These are phyloP conservation scores for Paramecium bursaria DNA, from an alignment of 73 alveolate genomes.

Conservation along the genomic window DNA sequence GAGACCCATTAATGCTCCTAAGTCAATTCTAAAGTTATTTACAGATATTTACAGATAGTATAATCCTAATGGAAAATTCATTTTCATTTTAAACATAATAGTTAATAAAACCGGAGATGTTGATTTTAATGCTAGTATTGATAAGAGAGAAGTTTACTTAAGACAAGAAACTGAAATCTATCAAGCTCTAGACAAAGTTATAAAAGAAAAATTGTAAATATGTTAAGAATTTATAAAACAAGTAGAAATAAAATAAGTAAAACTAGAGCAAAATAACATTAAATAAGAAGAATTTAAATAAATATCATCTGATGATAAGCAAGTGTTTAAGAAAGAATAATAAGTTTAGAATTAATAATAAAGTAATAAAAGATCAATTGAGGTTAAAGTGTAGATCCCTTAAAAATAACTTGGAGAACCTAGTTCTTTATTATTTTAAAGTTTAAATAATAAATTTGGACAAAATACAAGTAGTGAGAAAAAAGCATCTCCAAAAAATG, in stretches of 20 bases:
- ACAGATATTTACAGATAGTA: slow-evolving; percentile 86
- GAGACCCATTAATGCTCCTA: slow-evolving; percentile 90
- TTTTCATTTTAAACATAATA: slow-evolving; percentile 81
- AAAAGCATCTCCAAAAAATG: neutral
- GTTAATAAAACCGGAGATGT: slow-evolving; percentile 69
- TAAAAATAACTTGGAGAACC: too few relatives aligned
- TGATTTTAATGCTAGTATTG: slow-evolving; percentile 94
- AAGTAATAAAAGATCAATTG: too few relatives aligned
- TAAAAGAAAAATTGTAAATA: slow-evolving; percentile 5
- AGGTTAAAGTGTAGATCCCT: too few relatives aligned
- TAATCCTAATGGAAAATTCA: slow-evolving; percentile 85
- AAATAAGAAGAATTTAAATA: too few relatives aligned
- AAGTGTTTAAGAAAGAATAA: too few relatives aligned
- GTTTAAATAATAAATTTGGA: too few relatives aligned
- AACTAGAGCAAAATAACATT: too few relatives aligned
- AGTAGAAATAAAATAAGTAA: too few relatives aligned
- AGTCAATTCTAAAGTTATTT: slow-evolving; percentile 76
- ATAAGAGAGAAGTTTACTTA: slow-evolving; percentile 91
- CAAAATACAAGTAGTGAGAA: neutral
- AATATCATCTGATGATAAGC: too few relatives aligned
- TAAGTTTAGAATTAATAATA: too few relatives aligned
- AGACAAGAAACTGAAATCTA: slow-evolving; percentile 72
- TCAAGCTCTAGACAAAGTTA: slow-evolving; percentile 64
- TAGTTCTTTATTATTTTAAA: too few relatives aligned
- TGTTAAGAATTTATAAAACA: neutral